phyloP scores from a whole-genome alignment of 306 rosid genomes.

The Cucurbita argyrosperma region DNA sequence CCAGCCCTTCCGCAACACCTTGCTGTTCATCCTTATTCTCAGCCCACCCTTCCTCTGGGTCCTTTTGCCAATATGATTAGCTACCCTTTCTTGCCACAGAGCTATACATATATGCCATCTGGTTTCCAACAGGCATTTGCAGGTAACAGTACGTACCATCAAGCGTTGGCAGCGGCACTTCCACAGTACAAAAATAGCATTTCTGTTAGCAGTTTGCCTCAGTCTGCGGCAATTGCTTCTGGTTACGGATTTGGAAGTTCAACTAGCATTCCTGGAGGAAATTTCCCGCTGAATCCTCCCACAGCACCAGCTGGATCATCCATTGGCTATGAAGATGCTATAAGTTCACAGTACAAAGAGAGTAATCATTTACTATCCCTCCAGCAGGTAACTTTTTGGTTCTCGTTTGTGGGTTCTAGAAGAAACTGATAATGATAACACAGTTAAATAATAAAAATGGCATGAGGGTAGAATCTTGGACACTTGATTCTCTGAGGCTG shows the following conservation, averaged over 20 bases:
- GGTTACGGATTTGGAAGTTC: constrained; percentile 93
- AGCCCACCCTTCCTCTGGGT: constrained; percentile 80
- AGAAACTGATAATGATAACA: neutral
- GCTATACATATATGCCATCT: constrained; percentile 93
- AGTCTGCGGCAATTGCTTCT: constrained; percentile 70
- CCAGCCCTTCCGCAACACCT: constrained; percentile 91
- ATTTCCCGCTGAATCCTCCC: constrained; percentile 63
- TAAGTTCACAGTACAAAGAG: constrained; percentile 85
- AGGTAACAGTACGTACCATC: constrained; percentile 89
- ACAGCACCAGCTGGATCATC: constrained; percentile 65
- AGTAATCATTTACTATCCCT: constrained; percentile 74
- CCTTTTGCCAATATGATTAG: constrained; percentile 87
- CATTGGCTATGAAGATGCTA: constrained; percentile 68
- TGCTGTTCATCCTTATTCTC: constrained; percentile 91
- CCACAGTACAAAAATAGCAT: constrained; percentile 92
- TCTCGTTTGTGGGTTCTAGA: neutral
- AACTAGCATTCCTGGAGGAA: constrained; percentile 83
- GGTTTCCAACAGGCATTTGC: constrained; percentile 93
- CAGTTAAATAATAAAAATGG: neutral
- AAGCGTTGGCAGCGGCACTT: constrained; percentile 82
- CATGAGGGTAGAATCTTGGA: neutral
- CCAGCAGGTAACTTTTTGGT: constrained; percentile 56
- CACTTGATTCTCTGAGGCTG: neutral
- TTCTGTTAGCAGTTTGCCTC: constrained; percentile 93
- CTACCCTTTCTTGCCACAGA: constrained; percentile 95